These are phyloP conservation scores for Echium plantagineum DNA, from an alignment of 257 asterid species.

Conservation along the genomic window DNA sequence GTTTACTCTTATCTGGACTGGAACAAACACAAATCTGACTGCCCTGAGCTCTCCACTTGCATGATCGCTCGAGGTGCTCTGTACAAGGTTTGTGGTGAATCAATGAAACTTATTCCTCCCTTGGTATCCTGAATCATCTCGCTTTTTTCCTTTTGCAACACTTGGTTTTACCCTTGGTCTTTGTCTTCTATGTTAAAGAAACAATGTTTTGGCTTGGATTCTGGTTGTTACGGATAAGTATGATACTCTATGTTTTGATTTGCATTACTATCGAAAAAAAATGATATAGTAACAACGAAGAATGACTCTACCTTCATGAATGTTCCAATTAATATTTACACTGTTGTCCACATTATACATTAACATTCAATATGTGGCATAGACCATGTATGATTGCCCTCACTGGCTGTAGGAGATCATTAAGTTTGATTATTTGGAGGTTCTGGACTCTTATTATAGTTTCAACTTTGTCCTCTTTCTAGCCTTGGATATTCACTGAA, in stretches of 20 bases:
- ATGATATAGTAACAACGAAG: too few relatives aligned
- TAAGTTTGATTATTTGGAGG: not conserved
- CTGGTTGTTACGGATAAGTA: too few relatives aligned
- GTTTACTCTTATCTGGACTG: conserved; percentile 79
- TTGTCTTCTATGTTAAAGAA: too few relatives aligned
- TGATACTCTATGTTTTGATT: too few relatives aligned
- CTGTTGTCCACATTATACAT: too few relatives aligned
- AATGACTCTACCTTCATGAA: too few relatives aligned
- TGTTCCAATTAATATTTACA: too few relatives aligned
- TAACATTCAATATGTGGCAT: too few relatives aligned
- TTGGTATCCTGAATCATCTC: conserved; percentile 1
- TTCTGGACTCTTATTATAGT: not conserved
- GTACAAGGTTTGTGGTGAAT: conserved; percentile 42
- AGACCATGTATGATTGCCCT: too few relatives aligned
- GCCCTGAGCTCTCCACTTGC: conserved; percentile 83
- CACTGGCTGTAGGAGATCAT: not conserved
- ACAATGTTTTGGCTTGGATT: too few relatives aligned
- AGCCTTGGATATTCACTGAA: conserved; percentile 98
- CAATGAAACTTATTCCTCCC: conserved; percentile 3
- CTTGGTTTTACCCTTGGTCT: too few relatives aligned
- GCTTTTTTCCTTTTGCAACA: not conserved
- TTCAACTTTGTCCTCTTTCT: conserved; percentile 9
- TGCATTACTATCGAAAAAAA: too few relatives aligned
- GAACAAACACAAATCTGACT: conserved; percentile 60
- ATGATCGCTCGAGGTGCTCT: conserved; percentile 95